Base-by-base conservation (phyloP, 306 rosid species). In the Malus fusca region DNA sequence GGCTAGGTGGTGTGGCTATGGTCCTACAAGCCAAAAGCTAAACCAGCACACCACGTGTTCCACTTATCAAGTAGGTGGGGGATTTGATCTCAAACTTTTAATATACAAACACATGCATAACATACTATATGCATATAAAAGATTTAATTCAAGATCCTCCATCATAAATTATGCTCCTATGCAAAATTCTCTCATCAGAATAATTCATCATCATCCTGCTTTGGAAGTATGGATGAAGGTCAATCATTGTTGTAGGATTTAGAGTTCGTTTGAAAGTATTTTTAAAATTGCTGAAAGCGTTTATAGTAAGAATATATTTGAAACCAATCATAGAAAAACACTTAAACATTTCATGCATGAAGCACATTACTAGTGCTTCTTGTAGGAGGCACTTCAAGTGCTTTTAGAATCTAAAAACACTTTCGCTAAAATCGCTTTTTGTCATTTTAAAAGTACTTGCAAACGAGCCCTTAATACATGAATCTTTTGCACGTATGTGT, bases 31-130 rank as follows among this genome's bases (percentile, higher is more conserved):
- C 81, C 96, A 77, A 86, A 88, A 85, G 83, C 81, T 82, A 63
- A 80, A 73, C 91, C 86, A 83, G 75, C 97, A 88, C 74, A 82
- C 85, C 97, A 92, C 97, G 83, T 92, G 92, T 71, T 88, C 62
- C 73, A 75, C 84, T 86, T 83, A 88, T 79, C 91, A 69, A 77
- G 81, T 87, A 74, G 90, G 81, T 88, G 86, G 86, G 76, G 81
- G 82, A 37, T 68, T 56, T 84, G 77, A 81, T 85, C 84, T 73
- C 79, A 22, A 69, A 71, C 52, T 72, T 72, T 77, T 66, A 66
- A 66, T 62, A 26, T 19, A 33, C 68, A 56, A 2, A 58, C 56
- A 59, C 28, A 23, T 73, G 35, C 43, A 72, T 48, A 21, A 15
- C 64, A 56, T 55, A 61, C 17, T 56, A 1, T 40, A n/a, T 35